Evolutionary conservation across 495 filamentous ascomycete genomes (phyloP), one percentile per base, ranked within the genome.

Genomic region (Talaromyces ruber): DNA sequence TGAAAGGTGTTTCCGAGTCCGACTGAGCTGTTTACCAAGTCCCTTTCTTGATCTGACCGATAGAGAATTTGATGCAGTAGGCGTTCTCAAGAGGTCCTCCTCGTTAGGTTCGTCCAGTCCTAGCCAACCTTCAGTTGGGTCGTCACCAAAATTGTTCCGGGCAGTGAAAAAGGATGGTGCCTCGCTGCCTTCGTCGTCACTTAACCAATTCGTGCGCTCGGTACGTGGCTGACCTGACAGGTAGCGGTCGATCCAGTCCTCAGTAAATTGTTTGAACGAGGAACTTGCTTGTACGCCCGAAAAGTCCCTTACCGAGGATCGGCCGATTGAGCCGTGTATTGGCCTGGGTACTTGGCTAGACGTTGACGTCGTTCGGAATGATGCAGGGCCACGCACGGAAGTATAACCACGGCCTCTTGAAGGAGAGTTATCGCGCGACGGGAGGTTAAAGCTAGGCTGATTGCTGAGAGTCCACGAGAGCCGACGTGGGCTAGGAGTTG

Each of bases 221-320:
- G 82, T 81, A 45, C 81, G 73, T 47, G 76, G 76, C 64, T 84
- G 83, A 64, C 82, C 80, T 9, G 83, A 81, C 6, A 88, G 84
- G 64, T 89, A 88, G 64, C 88, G 86, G 43, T 88, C 84, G 63
- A 91, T 88, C 88, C 88, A 91, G 76, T 88, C 87, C 67, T 90
- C 84, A 1, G 87, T 90, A 59, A 90, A 85, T 50, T 88, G 86
- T 58, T 75, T 74, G 54, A 76, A 75, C 2, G 76, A 74, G 59
- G 71, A 73, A 16, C 68, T 82, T 72, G 39, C 82, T 71, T 64
- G 80, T 68, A 65, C 61, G 47, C 65, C 68, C 9, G 57, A 62
- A 24, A 68, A 34, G 53, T 72, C 71, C 57, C 70, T 64, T 11
- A 54, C 59, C 7, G 67, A 64, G 21, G 70, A 71, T 25, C 65